Evolutionary conservation across 306 rosid species (phyloP).

Genomic region (Quercus dentata): DNA sequence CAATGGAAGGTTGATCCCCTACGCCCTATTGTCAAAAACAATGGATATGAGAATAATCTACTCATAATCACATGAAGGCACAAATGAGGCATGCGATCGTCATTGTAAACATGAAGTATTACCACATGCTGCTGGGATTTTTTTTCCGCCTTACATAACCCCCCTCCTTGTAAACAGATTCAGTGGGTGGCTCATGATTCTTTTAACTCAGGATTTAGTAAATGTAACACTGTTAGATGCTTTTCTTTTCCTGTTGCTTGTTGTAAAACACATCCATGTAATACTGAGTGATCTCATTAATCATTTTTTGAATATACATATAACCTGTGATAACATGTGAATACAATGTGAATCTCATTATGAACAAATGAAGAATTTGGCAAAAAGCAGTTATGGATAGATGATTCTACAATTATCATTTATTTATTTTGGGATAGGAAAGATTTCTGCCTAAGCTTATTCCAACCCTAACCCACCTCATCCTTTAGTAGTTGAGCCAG

Average conservation of each 20-base stretch:
- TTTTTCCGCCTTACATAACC: background rate
- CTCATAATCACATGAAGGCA: conserved; percentile 48
- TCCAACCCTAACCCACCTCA: too few relatives aligned
- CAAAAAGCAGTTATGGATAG: too few relatives aligned
- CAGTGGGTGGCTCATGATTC: conserved; percentile 34
- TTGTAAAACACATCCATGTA: conserved; percentile 14
- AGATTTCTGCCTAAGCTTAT: too few relatives aligned
- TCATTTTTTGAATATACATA: background rate
- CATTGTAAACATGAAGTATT: background rate
- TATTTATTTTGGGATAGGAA: too few relatives aligned
- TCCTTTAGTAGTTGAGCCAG: too few relatives aligned
- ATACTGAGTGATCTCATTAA: conserved; percentile 10
- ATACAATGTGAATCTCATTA: background rate
- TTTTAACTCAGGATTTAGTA: conserved; percentile 21
- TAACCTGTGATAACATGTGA: background rate
- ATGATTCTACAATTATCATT: too few relatives aligned
- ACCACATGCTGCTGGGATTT: conserved; percentile 15
- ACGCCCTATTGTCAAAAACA: conserved; percentile 56
- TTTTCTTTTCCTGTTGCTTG: background rate
- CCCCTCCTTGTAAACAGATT: conserved; percentile 6
- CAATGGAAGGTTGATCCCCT: conserved; percentile 85
- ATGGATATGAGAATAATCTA: conserved; percentile 64
- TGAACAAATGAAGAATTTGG: background rate
- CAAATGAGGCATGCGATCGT: conserved; percentile 13
- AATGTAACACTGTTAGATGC: conserved; percentile 1